Evolutionary conservation across 2,329 filamentous ascomycete genomes (phyloP).

Genomic region (Microsporum canis): DNA sequence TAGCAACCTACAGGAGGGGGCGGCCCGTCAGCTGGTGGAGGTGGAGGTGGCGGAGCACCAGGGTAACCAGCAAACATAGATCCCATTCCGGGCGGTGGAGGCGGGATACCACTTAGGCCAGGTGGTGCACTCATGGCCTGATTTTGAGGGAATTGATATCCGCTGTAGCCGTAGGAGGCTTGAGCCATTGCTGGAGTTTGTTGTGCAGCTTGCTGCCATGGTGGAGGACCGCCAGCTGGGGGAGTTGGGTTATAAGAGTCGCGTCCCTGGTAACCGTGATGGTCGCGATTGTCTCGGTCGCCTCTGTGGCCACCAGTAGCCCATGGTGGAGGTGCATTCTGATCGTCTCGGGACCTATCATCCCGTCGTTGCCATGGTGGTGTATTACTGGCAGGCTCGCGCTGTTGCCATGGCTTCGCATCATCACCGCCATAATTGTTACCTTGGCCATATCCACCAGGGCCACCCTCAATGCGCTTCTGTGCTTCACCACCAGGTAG

Average conservation of each 20-base stretch:
- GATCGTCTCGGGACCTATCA: conserved; percentile 45
- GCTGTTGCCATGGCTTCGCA: conserved; percentile 79
- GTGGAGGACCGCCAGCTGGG: conserved; percentile 37
- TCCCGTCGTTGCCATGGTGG: conserved; percentile 62
- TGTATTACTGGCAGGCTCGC: conserved; percentile 63
- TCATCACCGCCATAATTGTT: conserved; percentile 36
- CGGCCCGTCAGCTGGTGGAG: conserved; percentile 32
- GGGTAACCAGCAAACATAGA: conserved; percentile 28
- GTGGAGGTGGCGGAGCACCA: conserved; percentile 28
- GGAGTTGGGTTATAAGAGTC: conserved; percentile 18
- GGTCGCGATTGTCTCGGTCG: conserved; percentile 33
- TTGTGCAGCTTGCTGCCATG: conserved; percentile 50
- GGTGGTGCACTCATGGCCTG: conserved; percentile 44
- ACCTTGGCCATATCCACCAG: conserved; percentile 49
- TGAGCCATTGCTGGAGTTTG: conserved; percentile 30
- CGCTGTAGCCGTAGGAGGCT: conserved; percentile 47
- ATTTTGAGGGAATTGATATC: conserved; percentile 39
- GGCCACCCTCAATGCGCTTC: conserved; percentile 77
- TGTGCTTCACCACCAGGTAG: conserved; percentile 49
- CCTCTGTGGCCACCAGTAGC: conserved; percentile 19
- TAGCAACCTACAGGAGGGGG: conserved; percentile 31
- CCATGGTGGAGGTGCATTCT: conserved; percentile 24
- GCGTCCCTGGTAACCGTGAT: conserved; percentile 23
- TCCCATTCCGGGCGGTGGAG: conserved; percentile 38
- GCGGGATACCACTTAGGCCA: conserved; percentile 49